These are phyloP conservation scores for Phycomyces nitens DNA, from an alignment of 192 early-diverging fungal species.

Conservation along the genomic window DNA sequence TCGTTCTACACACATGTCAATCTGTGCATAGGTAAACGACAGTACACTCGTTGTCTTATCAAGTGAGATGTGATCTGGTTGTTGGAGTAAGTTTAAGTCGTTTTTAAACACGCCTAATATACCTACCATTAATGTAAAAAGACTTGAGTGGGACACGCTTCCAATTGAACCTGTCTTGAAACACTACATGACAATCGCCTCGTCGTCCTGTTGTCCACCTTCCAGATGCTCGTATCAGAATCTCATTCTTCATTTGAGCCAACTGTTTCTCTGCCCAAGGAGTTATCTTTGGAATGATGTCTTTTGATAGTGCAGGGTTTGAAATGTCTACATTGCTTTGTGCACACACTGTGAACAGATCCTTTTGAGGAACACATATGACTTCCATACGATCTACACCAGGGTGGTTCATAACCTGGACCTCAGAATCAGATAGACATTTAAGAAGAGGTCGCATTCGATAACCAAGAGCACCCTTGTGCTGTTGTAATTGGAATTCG, in stretches of 20 bases:
- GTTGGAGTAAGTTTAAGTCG: not conserved
- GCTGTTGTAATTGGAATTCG: slow-evolving; percentile 28
- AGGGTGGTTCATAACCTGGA: slow-evolving; percentile 21
- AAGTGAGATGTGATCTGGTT: slow-evolving; percentile 33
- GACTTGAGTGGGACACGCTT: slow-evolving; percentile 13
- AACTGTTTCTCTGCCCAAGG: slow-evolving; percentile 24
- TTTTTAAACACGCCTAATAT: not conserved
- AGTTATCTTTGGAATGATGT: slow-evolving; percentile 16
- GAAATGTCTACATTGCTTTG: slow-evolving; percentile 1
- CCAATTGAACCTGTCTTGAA: slow-evolving; percentile 29
- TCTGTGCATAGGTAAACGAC: slow-evolving; percentile 35
- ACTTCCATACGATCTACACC: slow-evolving; percentile 34
- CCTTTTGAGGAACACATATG: slow-evolving; percentile 28
- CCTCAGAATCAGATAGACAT: slow-evolving; percentile 9
- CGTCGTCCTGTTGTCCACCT: slow-evolving; percentile 29
- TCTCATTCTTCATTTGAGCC: slow-evolving; percentile 22
- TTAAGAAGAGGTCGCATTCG: slow-evolving; percentile 26
- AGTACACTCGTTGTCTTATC: slow-evolving; percentile 29
- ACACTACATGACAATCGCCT: slow-evolving; percentile 33
- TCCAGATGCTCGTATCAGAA: slow-evolving; percentile 30
- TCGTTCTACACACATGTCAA: slow-evolving; percentile 28
- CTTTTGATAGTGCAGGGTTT: slow-evolving; percentile 1
- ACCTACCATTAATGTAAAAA: slow-evolving; percentile 18
- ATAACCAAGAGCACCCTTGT: slow-evolving; percentile 18
- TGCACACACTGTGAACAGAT: slow-evolving; percentile 27